Base-by-base conservation (phyloP, 495 filamentous ascomycete species). In the Cetradonia linearis region DNA sequence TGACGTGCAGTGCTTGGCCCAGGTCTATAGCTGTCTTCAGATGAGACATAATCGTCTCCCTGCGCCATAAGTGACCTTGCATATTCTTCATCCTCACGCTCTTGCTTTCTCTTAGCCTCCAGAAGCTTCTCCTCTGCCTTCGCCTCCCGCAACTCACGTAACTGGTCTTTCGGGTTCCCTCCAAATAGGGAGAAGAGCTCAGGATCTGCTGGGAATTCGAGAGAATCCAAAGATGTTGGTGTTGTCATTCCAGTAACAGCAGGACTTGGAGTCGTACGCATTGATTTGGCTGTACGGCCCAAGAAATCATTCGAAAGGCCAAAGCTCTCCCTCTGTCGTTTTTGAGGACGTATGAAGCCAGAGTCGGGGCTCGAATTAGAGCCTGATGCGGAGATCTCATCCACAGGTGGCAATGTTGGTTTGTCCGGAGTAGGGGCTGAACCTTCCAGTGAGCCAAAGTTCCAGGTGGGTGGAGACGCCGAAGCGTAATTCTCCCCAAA, bases 81-180 rank as follows among this genome's bases (percentile, higher is more conserved):
- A 60, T 74, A 68, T 62, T 77, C 77, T 46, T 65, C 78, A 61
- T 83, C 81, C n/a, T 60, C 67, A 30, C 69, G 73, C 59, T 76
- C 72, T 59, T 72, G 71, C 65, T 73, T 63, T 42, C 68, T 66
- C 30, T 65, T 67, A 16, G 70, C 69, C 62, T 72, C 50, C 8
- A 71, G 50, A 33, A 63, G 69, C 56, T 70, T 68, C 59, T 77
- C 75, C 30, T 71, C 67, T 58, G 68, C 65, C 52, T 57, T 66
- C 36, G 77, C 76, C 34, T 71, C 68, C 30, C 70, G 68, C 52
- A 78, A 66, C 23, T 68, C 66, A 9, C 49, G 63, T 9, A 78
- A 55, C 9, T 67, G 65, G 33, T 73, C 68, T 16, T 65, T 54
- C 25, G 67, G 66, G 49, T 73, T 55, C 0, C 70, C 63, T 14